These are phyloP conservation scores for Colletotrichum sp. DNA, from an alignment of 2,329 filamentous ascomycete species.

Conservation along the genomic window DNA sequence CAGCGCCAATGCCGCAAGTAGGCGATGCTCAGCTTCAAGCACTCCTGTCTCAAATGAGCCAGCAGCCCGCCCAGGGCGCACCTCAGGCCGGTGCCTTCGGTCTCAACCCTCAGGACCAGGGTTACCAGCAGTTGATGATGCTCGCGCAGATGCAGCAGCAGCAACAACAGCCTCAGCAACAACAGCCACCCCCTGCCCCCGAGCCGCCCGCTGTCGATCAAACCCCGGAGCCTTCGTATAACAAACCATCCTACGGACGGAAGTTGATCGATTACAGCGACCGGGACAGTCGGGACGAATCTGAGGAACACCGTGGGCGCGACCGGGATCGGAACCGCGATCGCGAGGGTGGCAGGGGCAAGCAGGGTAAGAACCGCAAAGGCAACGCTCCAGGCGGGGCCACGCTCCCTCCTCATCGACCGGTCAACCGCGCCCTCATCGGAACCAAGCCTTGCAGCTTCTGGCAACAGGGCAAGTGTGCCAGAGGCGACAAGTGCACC, in stretches of 20 bases:
- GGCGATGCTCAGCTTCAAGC: constrained; percentile 47
- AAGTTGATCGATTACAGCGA: constrained; percentile 19
- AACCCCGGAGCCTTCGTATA: constrained; percentile 17
- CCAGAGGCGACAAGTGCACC: constrained; percentile 75
- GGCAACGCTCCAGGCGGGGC: constrained; percentile 26
- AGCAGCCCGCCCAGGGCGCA: constrained; percentile 23
- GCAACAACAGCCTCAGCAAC: constrained; percentile 24
- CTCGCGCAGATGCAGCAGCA: constrained; percentile 41
- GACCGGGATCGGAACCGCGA: constrained; percentile 33
- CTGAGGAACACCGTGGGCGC: constrained; percentile 24
- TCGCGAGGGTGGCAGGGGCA: constrained; percentile 31
- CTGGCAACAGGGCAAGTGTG: constrained; percentile 73
- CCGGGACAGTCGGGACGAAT: constrained; percentile 9
- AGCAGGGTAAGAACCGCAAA: constrained; percentile 46
- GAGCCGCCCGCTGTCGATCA: constrained; percentile 14
- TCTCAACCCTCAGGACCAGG: constrained; percentile 42
- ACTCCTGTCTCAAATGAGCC: constrained; percentile 47
- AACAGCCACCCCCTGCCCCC: constrained; percentile 8
- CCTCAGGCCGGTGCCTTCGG: constrained; percentile 26
- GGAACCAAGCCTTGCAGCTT: constrained; percentile 75
- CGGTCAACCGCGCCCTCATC: constrained; percentile 61
- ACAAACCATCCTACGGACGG: constrained; percentile 22
- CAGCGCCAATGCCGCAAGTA: neutral
- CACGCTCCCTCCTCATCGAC: constrained; percentile 45
- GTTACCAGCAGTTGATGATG: constrained; percentile 45